Base-by-base conservation (phyloP, 176 grass and related monocot genomes). In the Aegilops speltoides region DNA sequence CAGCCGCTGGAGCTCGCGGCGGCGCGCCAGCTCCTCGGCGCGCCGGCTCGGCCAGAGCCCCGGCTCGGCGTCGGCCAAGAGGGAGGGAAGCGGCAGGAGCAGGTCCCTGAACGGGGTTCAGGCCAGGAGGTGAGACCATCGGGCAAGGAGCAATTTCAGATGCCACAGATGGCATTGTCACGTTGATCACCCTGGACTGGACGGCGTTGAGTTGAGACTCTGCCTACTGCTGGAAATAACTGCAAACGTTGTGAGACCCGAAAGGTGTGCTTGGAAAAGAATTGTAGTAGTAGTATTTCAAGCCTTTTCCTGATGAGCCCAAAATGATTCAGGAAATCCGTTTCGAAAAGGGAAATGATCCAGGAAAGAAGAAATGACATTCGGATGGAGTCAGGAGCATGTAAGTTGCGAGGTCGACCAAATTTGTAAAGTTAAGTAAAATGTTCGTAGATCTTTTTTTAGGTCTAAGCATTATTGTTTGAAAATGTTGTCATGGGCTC, bases 1-100 rank as follows among this genome's bases (percentile, higher is more conserved):
- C 80, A 54, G n/a, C 37, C 52, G 78, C 0, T 88, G 88, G 81
- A 81, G 59, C 82, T 83, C 90, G 24, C 77, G 94, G 29, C 77
- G 90, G 90, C 90, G 88, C 45, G 1, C 50, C 15, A 0, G 48
- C 48, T 17, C 48, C 14, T 6, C 41, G 50, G 5, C 86, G 5
- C 80, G 92, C 33, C 75, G 92, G 24, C 54, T 68, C 5, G 77
- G 50, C 38, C 90, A 52, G 0, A 19, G 74, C 76, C 78, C 90
- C 5, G 89, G 83, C 7, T 4, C 75, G 64, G 74, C 61, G 64
- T 82, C 61, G 19, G 14, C 17, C 15, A 79, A 33, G 20, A 80
- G 84, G 73, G 86, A 1, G 88, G 67, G 63, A 54, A 2, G 50
- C 48, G 83, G 81, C 48, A 6, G 48, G 48, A 46, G 84, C 87